Conservation (phyloP, 208 protist genomes). For the Leishmania mexicana region DNA sequence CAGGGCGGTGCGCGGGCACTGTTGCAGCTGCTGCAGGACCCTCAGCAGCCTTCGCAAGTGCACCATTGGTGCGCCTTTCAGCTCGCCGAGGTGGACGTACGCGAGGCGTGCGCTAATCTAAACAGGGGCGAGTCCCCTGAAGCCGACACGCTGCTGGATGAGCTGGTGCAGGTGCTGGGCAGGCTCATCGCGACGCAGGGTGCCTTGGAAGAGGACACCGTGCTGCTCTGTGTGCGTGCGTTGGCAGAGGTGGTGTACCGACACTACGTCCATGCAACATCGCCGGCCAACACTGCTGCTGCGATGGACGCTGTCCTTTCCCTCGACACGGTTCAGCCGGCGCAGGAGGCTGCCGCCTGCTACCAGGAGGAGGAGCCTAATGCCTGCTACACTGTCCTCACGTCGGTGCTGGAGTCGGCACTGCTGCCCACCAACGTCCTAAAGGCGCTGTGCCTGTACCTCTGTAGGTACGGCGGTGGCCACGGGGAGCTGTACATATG, state of each 20-base stretch:
- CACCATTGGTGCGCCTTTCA: conserved; percentile 46
- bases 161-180: conserved; percentile 45
- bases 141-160: conserved; percentile 32
- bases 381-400: conserved; percentile 55
- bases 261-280: background rate
- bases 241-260: conserved; percentile 41
- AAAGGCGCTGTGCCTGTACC: conserved; percentile 55
- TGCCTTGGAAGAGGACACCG: conserved; percentile 49
- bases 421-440: conserved; percentile 50
- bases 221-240: conserved; percentile 54
- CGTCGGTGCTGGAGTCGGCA: conserved; percentile 45
- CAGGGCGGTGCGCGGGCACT: conserved; percentile 41
- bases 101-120: conserved; percentile 19
- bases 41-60: conserved; percentile 22
- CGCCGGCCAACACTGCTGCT: background rate
- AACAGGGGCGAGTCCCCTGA: conserved; percentile 7
- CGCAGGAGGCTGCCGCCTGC: conserved; percentile 48
- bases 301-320: background rate
- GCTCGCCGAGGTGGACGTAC: conserved; percentile 39
- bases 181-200: conserved; percentile 32
- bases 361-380: conserved; percentile 40
- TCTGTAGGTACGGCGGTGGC: conserved; percentile 64
- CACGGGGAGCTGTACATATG: conserved; percentile 68
- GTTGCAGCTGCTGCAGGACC: conserved; percentile 25
- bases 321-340: background rate